phyloP scores from a whole-genome alignment of 768 basidiomycete genomes.

The Glaciozyma martinii region DNA sequence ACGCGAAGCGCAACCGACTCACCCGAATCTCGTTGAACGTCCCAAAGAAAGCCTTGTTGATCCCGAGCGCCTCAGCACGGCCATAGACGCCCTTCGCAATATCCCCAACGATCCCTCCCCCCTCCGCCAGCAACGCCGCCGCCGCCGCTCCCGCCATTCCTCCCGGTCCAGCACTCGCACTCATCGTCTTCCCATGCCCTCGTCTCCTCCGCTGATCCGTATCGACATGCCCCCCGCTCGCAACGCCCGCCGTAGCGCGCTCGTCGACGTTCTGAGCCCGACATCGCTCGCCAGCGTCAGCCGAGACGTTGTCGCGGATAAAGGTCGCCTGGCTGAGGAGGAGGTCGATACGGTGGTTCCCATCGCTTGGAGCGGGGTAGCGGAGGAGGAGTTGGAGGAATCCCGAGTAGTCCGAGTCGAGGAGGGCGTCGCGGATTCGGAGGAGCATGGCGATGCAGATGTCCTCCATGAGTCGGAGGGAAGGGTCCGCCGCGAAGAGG shows the following conservation, averaged over 20 bases:
- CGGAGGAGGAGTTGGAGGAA: conserved; percentile 76
- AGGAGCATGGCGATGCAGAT: conserved; percentile 91
- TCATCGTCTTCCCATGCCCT: conserved; percentile 4
- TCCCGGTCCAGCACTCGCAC: neutral
- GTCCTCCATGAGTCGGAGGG: conserved; percentile 70
- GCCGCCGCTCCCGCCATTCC: neutral
- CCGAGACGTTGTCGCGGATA: conserved; percentile 31
- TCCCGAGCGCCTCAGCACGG: conserved; percentile 32
- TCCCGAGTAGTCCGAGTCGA: conserved; percentile 64
- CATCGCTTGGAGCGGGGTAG: conserved; percentile 57
- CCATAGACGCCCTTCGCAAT: conserved; percentile 33
- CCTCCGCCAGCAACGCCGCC: conserved; percentile 9
- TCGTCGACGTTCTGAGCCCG: conserved; percentile 24
- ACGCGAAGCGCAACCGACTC: neutral
- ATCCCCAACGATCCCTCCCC: conserved; percentile 15
- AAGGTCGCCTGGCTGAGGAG: conserved; percentile 76
- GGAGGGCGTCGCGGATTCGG: conserved; percentile 64
- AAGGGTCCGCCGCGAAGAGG: conserved; percentile 74
- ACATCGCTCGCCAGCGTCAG: conserved; percentile 10
- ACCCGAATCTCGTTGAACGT: conserved; percentile 30
- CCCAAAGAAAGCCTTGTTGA: conserved; percentile 32
- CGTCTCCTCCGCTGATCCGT: conserved; percentile 1
- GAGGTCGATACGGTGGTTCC: conserved; percentile 50
- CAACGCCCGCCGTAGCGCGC: conserved; percentile 6
- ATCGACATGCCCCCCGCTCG: neutral